Evolutionary conservation across 257 asterid genomes (phyloP).

Genomic region (Apocynum venetum): DNA sequence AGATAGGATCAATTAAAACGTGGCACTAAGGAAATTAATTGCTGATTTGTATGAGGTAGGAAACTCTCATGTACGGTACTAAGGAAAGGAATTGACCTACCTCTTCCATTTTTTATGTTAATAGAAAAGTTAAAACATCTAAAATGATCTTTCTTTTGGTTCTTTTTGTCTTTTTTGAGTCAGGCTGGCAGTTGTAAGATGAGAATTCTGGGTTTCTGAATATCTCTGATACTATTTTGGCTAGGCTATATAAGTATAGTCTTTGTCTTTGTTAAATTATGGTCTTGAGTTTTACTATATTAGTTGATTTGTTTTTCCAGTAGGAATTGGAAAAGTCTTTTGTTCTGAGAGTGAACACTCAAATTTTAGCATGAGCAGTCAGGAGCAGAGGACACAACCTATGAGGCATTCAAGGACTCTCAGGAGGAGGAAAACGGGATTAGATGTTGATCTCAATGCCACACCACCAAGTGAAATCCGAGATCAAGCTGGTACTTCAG

Average conservation of each 20-base stretch:
- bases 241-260: neutral
- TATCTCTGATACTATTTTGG: neutral
- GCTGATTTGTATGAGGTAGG: too few species aligned
- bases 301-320: neutral
- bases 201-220: too few species aligned
- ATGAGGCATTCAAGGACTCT: slow-evolving; percentile 22
- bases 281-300: neutral
- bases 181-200: neutral
- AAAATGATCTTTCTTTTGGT: neutral
- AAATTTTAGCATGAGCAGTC: slow-evolving; percentile 24
- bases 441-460: slow-evolving; percentile 35
- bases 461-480: slow-evolving; percentile 24
- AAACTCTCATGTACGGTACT: too few species aligned
- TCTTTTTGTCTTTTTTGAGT: neutral
- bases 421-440: slow-evolving; percentile 26
- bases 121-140: neutral
- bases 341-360: neutral
- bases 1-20: too few species aligned
- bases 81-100: too few species aligned
- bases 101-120: neutral
- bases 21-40: too few species aligned
- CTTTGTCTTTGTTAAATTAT: neutral
- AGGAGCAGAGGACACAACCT: slow-evolving; percentile 22
- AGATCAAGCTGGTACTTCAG: slow-evolving; percentile 35
- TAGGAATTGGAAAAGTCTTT: neutral